Conservation (phyloP, 495 filamentous ascomycete genomes). For the Bathelium albidoporum region DNA sequence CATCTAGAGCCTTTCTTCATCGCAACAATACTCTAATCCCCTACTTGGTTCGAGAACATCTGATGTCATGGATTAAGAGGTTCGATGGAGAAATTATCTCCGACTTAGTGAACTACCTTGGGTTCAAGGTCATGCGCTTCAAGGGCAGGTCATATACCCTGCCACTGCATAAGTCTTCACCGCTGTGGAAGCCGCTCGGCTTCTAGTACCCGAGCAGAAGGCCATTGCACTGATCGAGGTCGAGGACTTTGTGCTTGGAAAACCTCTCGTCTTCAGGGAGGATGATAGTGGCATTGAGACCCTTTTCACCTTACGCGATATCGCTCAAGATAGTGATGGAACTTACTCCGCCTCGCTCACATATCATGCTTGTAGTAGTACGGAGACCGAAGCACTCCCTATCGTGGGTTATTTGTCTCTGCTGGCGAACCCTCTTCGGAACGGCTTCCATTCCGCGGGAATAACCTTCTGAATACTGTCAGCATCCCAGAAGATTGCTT, state of each 20-base stretch:
- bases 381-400: neutral
- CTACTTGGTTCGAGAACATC: neutral
- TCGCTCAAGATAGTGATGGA: no score
- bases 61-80: neutral
- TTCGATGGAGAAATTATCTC: neutral
- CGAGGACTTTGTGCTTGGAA: no score
- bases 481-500: no score
- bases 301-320: no score
- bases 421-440: neutral
- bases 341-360: neutral
- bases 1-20: no score
- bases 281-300: no score
- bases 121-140: conserved; percentile 33
- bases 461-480: no score
- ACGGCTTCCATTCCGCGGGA: neutral
- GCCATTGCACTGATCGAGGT: no score
- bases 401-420: neutral
- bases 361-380: neutral
- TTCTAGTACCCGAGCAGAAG: no score
- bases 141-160: conserved; percentile 32
- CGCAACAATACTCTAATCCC: no score
- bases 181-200: conserved; percentile 37
- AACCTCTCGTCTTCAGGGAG: no score
- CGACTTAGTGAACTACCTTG: conserved; percentile 30
- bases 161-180: conserved; percentile 34